Conservation (phyloP, 179 eudicot genomes). For the Monotropa hypopitys region DNA sequence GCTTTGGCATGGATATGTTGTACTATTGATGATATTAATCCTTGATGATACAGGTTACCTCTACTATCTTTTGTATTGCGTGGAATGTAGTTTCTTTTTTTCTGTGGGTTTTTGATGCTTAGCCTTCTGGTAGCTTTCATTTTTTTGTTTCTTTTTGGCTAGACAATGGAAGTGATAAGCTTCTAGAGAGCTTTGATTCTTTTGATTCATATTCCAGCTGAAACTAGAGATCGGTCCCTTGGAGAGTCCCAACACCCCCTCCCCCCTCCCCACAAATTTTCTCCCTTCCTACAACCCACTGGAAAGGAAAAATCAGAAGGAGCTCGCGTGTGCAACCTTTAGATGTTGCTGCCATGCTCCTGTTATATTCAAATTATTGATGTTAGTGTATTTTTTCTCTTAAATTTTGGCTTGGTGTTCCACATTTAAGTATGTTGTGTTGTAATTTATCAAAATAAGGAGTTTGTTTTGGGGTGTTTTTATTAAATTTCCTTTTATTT, state of each 20-base stretch:
- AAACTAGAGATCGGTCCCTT: background rate
- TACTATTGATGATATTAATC: background rate
- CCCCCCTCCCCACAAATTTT: background rate
- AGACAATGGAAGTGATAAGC: background rate
- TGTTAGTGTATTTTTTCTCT: background rate
- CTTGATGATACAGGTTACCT: background rate
- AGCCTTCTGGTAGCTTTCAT: background rate
- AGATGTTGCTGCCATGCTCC: background rate
- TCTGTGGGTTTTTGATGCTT: background rate
- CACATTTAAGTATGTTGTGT: background rate
- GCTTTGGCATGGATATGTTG: background rate
- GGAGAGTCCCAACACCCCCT: background rate
- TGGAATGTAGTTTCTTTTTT: background rate
- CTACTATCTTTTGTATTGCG: too few relatives aligned
- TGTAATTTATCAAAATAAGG: too few relatives aligned
- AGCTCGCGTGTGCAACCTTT: background rate
- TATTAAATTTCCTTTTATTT: too few relatives aligned
- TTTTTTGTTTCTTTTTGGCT: background rate
- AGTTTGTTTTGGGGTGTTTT: too few relatives aligned
- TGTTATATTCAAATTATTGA: background rate
- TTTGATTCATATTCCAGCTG: background rate
- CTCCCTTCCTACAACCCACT: background rate
- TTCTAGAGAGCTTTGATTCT: background rate
- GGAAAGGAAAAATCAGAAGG: background rate
- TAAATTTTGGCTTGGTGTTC: background rate